phyloP scores from a whole-genome alignment of 257 asterid genomes.

The Ehretia macrophylla region DNA sequence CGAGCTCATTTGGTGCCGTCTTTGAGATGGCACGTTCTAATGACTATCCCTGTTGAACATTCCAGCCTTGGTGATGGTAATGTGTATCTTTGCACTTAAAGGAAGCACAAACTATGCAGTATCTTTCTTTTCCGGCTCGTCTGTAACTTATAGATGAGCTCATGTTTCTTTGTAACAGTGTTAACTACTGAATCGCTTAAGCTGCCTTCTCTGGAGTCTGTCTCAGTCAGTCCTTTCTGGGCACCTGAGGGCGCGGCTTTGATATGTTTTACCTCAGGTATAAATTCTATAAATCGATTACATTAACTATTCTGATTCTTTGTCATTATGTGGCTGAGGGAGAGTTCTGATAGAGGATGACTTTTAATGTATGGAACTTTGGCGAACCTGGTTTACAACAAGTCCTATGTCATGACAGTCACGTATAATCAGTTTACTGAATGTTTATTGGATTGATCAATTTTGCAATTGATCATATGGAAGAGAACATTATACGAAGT shows the following conservation, averaged over 20 bases:
- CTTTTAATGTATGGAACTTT: too few species aligned
- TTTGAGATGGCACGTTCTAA: constrained; percentile 62
- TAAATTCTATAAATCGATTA: too few species aligned
- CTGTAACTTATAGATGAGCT: background rate
- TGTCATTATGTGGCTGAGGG: too few species aligned
- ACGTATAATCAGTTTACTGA: too few species aligned
- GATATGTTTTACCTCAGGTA: constrained; percentile 1
- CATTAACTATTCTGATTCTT: too few species aligned
- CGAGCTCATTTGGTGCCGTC: constrained; percentile 38
- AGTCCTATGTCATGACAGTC: too few species aligned
- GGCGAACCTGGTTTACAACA: too few species aligned
- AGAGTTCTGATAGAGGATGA: too few species aligned
- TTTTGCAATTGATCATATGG: too few species aligned
- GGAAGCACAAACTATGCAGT: too few species aligned
- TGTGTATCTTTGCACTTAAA: background rate
- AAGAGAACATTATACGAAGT: too few species aligned
- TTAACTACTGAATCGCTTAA: constrained; percentile 47
- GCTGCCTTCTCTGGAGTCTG: constrained; percentile 16
- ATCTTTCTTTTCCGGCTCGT: background rate
- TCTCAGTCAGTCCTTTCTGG: constrained; percentile 46
- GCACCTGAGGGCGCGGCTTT: constrained; percentile 28
- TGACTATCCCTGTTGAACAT: constrained; percentile 26
- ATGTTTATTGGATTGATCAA: too few species aligned
- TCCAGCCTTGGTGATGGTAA: constrained; percentile 30
- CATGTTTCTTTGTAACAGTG: constrained; percentile 28